Evolutionary conservation across 176 grass and related monocot genomes (phyloP), one percentile per base, ranked within the genome.

Genomic region (Typha latifolia): DNA sequence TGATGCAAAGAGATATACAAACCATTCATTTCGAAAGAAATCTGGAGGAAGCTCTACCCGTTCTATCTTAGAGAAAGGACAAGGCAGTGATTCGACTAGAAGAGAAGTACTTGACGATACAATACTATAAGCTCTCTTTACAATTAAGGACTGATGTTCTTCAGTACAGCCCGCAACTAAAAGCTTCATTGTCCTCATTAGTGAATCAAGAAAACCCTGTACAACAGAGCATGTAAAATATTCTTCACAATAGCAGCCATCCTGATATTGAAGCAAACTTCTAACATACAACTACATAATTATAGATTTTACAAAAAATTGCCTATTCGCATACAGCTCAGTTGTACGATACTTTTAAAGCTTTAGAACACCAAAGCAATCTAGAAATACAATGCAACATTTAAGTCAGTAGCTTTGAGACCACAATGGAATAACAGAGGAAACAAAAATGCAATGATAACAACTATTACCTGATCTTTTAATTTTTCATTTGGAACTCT

Each of bases 161-260:
- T 70, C 85, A 47, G 71, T 86, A 83, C 84, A 96, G 37, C 79
- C 65, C 51, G 55, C 63, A 3, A 96, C 85, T 72, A 96, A 75
- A 76, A 84, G 78, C 75, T 91, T 91, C 88, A 96, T 91, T 79
- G 88, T 82, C 55, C 63, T 68, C 82, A 84, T 84, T 74, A 91
- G 49, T 22, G 78, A 66, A 66, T 89, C 83, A 63, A 84, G 81
- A 72, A 91, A 66, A 84, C 78, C 77, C 93, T 96, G 79, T 69
- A 82, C 27, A 85, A 76, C 47, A 71, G 31, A 72, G 24, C 37
- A 43, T 8, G 37, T 43, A 43, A 43, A 43, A 43, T 43, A 43
- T 43, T 43, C 37, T 10, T 10, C 37, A 43, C 37, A 43, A 43
- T 43, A 43, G 9, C 37, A 43, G 37, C 37, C 37, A 43, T 43